Percentiles rank a stretch among this genome's conserved stretches.
phyloP scores from a whole-genome alignment of 2,329 filamentous ascomycete genomes.

The Dothiorella sarmentorum region DNA sequence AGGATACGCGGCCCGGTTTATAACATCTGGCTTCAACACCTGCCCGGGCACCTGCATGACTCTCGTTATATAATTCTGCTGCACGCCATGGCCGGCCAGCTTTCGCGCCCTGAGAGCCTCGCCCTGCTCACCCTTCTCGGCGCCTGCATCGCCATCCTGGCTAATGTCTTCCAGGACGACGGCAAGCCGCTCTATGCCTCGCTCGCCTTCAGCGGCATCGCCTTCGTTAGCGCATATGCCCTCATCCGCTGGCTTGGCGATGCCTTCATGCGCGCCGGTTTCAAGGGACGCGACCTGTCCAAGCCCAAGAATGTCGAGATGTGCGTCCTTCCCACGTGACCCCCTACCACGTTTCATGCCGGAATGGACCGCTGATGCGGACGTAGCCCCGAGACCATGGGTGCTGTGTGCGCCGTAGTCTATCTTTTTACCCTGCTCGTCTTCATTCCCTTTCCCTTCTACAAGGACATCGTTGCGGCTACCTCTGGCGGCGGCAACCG shows the following conservation, averaged over 20 bases:
- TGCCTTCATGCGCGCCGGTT: constrained; percentile 80
- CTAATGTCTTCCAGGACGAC: constrained; percentile 78
- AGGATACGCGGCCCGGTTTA: constrained; percentile 13
- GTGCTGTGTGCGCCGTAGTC: constrained; percentile 85
- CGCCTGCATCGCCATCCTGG: constrained; percentile 69
- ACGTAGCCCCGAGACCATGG: constrained; percentile 84
- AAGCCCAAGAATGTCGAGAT: constrained; percentile 74
- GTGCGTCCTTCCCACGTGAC: constrained; percentile 43
- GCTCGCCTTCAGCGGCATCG: constrained; percentile 78
- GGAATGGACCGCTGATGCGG: neutral
- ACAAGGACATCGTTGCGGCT: constrained; percentile 94
- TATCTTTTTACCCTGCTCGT: constrained; percentile 85
- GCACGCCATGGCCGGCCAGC: constrained; percentile 30
- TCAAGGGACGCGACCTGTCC: constrained; percentile 86
- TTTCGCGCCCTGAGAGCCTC: constrained; percentile 55
- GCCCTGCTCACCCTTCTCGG: constrained; percentile 61
- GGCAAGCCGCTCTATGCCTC: constrained; percentile 88
- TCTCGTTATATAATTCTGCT: neutral
- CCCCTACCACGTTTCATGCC: constrained; percentile 4
- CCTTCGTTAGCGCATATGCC: constrained; percentile 76
- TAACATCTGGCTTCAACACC: constrained; percentile 15
- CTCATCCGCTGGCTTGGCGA: constrained; percentile 92
- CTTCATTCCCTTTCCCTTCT: constrained; percentile 96
- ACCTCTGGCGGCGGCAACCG: constrained; percentile 91
- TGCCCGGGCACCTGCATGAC: constrained; percentile 9